Evolutionary conservation across 192 early-diverging fungal genomes (phyloP).

Genomic region (Coemansia sp.): DNA sequence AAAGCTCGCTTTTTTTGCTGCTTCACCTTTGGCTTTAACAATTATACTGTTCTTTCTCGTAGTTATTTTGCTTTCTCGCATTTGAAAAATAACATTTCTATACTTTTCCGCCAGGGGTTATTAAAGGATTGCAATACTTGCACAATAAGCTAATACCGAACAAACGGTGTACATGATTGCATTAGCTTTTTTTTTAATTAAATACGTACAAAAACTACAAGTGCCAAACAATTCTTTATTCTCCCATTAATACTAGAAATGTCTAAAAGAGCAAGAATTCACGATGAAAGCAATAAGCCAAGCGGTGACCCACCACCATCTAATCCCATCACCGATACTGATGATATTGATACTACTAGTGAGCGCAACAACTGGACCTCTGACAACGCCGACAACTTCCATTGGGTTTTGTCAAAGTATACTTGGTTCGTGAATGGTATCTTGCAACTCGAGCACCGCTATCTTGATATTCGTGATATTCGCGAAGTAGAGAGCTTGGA

Average conservation of each 20-base stretch:
- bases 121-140: background rate
- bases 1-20: background rate
- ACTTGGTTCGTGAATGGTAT: constrained; percentile 22
- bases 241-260: background rate
- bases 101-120: too few relatives aligned
- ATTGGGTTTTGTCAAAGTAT: constrained; percentile 34
- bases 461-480: constrained; percentile 39
- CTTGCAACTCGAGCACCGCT: constrained; percentile 35
- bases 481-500: constrained; percentile 27
- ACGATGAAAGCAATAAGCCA: background rate
- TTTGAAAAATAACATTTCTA: background rate
- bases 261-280: constrained; percentile 6
- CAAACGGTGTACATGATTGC: too few relatives aligned
- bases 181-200: too few relatives aligned
- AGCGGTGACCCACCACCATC: background rate
- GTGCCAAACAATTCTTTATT: background rate
- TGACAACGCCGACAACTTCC: constrained; percentile 41
- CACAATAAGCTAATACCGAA: too few relatives aligned
- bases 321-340: background rate
- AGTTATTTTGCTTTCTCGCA: background rate
- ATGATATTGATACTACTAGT: background rate
- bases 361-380: constrained; percentile 41
- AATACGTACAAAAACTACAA: background rate
- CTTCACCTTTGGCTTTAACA: background rate
- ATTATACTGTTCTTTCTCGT: background rate